Base-by-base conservation (phyloP, 768 basidiomycete genomes). In the Leccinum variicolor region DNA sequence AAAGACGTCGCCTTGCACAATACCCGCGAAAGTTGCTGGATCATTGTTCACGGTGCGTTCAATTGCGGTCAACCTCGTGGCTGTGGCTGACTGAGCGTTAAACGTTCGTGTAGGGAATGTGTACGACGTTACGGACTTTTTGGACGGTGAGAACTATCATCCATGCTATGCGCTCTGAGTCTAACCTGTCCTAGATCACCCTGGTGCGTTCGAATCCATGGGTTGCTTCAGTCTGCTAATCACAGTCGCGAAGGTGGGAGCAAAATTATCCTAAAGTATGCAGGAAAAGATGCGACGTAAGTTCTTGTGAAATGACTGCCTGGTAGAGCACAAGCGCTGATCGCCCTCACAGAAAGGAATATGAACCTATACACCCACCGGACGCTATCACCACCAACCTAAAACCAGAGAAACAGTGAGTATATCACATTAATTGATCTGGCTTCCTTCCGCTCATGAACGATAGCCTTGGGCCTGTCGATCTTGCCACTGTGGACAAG, bases 291-390 rank as follows among this genome's bases (percentile, higher is more conserved):
- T 69, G 92, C 92, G 31, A 96, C 89, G 85, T 90, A 71, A 39
- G 89, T 70, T 25, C 7, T 50, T n/a, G 13, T 36, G 23, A 23
- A 51, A 10, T n/a, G 13, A 2, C 13, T 10, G 6, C 3, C 8
- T 19, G 17, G 28, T 6, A 6, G 19, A 43, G 6, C 11, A 19
- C 41, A 6, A 17, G 8, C 9, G 11, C 26, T 64, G 10, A 69
- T 52, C 10, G 51, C 23, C 45, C 28, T 14, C 21, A 53, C 61
- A 89, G 86, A 5, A 80, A 81, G 60, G 91, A 89, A 73, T 93
- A 93, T 62, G 92, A 92, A 25, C 89, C 90, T 2, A 92, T 97
- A 51, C 94, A 96, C 67, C 94, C 94, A 3, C 92, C 83, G 41
- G 86, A 86, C 69, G 90, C 81, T 54, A 93, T 90, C 61, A 85